These are phyloP conservation scores for Solioccasus polychromus DNA, from an alignment of 768 basidiomycete genomes.

Conservation along the genomic window DNA sequence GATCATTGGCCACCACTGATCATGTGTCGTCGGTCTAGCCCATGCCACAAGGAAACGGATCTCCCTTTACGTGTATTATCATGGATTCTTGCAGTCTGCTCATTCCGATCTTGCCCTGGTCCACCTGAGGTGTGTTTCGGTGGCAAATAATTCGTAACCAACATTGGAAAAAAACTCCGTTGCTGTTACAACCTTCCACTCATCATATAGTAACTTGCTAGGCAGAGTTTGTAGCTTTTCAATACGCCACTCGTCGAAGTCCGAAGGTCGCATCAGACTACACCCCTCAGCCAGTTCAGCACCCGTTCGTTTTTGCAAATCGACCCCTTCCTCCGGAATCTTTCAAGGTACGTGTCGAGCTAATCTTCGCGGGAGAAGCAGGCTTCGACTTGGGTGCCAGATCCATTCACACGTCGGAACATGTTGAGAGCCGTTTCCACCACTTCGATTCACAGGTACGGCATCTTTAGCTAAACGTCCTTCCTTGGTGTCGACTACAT, in stretches of 20 bases:
- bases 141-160: too few species aligned
- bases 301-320: background rate
- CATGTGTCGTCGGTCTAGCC: conserved; percentile 1
- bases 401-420: conserved; percentile 22
- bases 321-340: background rate
- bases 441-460: conserved; percentile 6
- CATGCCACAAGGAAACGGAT: conserved; percentile 7
- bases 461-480: conserved; percentile 8
- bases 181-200: too few species aligned
- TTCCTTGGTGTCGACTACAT: background rate
- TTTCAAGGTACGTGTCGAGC: conserved; percentile 1
- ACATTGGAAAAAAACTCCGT: too few species aligned
- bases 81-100: background rate
- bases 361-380: conserved; percentile 30
- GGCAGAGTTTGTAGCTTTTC: too few species aligned
- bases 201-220: too few species aligned
- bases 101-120: background rate
- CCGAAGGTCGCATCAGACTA: conserved; percentile 1
- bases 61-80: conserved; percentile 4
- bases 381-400: background rate
- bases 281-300: background rate
- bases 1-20: conserved; percentile 1
- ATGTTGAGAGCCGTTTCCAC: conserved; percentile 4
- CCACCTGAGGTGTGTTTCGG: too few species aligned
- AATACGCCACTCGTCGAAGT: too few species aligned